phyloP scores from a whole-genome alignment of 2,329 filamentous ascomycete species.

The Aspergillus tamarii region DNA sequence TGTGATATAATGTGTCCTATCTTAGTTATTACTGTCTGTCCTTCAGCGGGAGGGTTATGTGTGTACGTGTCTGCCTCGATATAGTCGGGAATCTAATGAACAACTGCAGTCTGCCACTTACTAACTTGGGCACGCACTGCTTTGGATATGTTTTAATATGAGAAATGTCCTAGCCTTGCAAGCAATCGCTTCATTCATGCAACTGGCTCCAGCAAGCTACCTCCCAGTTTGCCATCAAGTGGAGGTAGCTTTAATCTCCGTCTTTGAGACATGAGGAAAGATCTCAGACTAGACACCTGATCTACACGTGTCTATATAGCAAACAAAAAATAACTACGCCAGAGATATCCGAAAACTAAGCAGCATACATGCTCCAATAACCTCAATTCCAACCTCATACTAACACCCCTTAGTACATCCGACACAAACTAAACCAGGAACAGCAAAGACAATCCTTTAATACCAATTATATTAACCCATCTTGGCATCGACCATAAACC shows the following conservation, averaged over 20 bases:
- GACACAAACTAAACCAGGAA: neutral
- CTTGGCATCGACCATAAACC: neutral
- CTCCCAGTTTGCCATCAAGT: too few species aligned
- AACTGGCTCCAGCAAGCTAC: neutral
- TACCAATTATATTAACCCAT: neutral
- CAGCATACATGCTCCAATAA: neutral
- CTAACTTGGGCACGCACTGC: neutral
- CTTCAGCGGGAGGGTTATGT: neutral
- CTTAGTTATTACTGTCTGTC: neutral
- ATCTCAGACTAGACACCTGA: too few species aligned
- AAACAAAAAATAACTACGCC: neutral
- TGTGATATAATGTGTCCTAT: neutral
- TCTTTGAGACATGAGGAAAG: neutral
- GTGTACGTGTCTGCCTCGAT: neutral
- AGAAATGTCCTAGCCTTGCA: neutral
- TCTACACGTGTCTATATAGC: neutral
- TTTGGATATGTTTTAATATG: neutral
- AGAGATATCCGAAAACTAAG: too few species aligned
- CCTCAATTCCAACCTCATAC: neutral
- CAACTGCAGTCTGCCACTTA: neutral
- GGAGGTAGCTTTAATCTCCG: too few species aligned
- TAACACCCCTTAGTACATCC: neutral
- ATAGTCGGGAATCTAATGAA: neutral
- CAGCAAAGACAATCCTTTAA: neutral
- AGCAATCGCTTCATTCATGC: neutral